These are phyloP conservation scores for Corymbia citriodora DNA, from an alignment of 441 rosid species.

Conservation along the genomic window DNA sequence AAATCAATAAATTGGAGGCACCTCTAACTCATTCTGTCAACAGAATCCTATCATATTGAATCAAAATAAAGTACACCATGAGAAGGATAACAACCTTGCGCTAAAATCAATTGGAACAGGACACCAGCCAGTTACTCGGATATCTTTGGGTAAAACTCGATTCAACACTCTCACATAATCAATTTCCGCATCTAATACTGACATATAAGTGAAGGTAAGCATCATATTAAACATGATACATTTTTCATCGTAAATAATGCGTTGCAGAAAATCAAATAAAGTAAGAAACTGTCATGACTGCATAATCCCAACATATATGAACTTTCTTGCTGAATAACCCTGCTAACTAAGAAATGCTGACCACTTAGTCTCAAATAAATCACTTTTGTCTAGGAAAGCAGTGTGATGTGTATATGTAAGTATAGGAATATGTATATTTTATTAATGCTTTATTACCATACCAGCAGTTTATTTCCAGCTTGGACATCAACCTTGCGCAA, in stretches of 20 bases:
- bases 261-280: background rate
- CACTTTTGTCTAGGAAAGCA: background rate
- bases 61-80: background rate
- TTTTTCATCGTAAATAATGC: background rate
- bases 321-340: background rate
- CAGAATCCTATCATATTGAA: background rate
- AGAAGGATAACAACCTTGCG: slow-evolving; percentile 62
- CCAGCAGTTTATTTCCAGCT: background rate
- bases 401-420: background rate
- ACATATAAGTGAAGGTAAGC: slow-evolving; percentile 7
- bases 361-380: background rate
- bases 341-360: background rate
- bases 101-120: slow-evolving; percentile 77
- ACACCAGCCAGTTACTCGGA: slow-evolving; percentile 88
- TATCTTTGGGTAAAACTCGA: slow-evolving; percentile 86
- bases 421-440: background rate
- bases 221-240: background rate
- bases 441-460: background rate
- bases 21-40: background rate
- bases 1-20: background rate
- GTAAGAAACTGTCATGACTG: background rate
- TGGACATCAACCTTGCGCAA: background rate
- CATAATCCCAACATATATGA: background rate
- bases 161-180: slow-evolving; percentile 86
- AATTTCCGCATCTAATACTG: slow-evolving; percentile 56